A percentile compares a stretch with the other conserved stretches of the same genome.
Evolutionary conservation across 2,329 filamentous ascomycete species (phyloP).

Genomic region (Colletotrichum lentis): DNA sequence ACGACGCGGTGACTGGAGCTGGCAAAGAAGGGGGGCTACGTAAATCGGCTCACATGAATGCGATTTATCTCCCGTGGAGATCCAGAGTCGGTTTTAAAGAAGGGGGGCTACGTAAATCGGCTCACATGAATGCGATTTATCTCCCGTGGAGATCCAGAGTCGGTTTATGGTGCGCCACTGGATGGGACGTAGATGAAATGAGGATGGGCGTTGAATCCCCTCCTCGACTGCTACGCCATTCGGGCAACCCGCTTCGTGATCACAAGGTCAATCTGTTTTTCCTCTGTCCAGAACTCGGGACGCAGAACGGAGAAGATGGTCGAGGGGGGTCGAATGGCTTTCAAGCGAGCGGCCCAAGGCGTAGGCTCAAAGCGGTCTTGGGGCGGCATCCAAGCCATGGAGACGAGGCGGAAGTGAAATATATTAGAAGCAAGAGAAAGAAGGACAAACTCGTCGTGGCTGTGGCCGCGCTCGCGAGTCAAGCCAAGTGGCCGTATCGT

Average conservation of each 20-base stretch:
- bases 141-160: constrained; percentile 25
- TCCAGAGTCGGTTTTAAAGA: not conserved
- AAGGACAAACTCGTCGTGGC: not conserved
- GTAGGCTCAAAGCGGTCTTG: not conserved
- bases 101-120: not conserved
- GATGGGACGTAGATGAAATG: not conserved
- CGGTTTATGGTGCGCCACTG: not conserved
- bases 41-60: constrained; percentile 10
- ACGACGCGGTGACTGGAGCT: not conserved
- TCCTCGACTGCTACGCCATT: not conserved
- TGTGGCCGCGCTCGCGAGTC: not conserved
- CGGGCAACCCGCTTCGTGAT: not conserved
- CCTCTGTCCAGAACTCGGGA: not conserved
- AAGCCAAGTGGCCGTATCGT: not conserved
- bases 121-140: constrained; percentile 15
- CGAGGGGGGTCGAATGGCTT: not conserved
- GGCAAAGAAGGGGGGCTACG: not conserved
- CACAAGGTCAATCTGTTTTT: not conserved
- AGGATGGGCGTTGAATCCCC: not conserved
- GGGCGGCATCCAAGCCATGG: not conserved
- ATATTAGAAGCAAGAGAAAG: not conserved
- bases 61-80: constrained; percentile 24
- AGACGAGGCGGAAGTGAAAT: not conserved
- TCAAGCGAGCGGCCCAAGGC: not conserved
- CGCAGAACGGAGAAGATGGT: not conserved